Evolutionary conservation across 495 filamentous ascomycete species (phyloP).

Genomic region (Penicillium odoratum): DNA sequence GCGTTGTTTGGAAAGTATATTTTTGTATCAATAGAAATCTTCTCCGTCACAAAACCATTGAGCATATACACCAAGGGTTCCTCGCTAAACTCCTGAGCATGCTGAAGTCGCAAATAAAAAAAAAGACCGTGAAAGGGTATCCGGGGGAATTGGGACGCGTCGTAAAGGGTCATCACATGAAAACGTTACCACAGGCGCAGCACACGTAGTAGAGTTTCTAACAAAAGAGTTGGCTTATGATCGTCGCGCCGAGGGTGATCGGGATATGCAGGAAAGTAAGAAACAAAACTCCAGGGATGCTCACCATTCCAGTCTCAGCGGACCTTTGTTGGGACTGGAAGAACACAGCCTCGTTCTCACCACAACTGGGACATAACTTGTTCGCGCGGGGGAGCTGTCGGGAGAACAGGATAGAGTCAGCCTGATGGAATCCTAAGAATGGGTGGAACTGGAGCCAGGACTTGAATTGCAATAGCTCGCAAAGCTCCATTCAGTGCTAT

Average conservation of each 20-base stretch:
- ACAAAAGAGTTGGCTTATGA: not conserved
- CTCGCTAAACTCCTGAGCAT: slow-evolving; percentile 17
- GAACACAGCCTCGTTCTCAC: slow-evolving; percentile 86
- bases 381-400: slow-evolving; percentile 81
- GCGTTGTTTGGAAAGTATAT: slow-evolving; percentile 29
- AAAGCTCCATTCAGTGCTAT: not conserved
- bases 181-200: slow-evolving; percentile 87
- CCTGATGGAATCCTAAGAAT: slow-evolving; percentile 24
- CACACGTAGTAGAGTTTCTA: slow-evolving; percentile 99
- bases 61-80: not conserved
- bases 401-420: slow-evolving; percentile 45
- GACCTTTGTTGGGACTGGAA: slow-evolving; percentile 98
- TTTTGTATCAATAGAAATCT: slow-evolving; percentile 15
- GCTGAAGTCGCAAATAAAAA: slow-evolving; percentile 8
- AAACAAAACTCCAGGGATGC: slow-evolving; percentile 24
- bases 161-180: slow-evolving; percentile 50
- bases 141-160: slow-evolving; percentile 25
- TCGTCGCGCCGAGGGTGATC: not conserved
- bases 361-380: slow-evolving; percentile 79
- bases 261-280: not conserved
- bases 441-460: not conserved
- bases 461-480: not conserved
- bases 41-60: not conserved
- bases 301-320: slow-evolving; percentile 96
- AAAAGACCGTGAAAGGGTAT: slow-evolving; percentile 38